A percentile compares a stretch with the other conserved stretches of the same genome.
phyloP scores from a whole-genome alignment of 441 rosid species.

The Syzygium malaccense region DNA sequence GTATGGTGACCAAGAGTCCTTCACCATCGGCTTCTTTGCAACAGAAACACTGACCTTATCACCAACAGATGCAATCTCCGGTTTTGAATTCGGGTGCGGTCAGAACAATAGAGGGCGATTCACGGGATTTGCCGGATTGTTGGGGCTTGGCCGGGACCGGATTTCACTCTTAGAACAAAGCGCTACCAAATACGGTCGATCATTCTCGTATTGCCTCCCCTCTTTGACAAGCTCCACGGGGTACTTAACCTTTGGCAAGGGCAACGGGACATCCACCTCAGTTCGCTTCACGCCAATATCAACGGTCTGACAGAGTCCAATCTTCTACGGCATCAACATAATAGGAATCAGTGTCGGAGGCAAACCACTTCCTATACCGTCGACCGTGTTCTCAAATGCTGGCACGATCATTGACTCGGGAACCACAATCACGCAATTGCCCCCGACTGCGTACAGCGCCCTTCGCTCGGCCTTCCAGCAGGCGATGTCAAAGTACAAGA shows the following conservation, averaged over 20 bases:
- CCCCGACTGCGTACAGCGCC: constrained; percentile 4
- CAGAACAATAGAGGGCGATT: background rate
- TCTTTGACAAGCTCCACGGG: background rate
- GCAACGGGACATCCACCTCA: background rate
- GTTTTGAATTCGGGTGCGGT: background rate
- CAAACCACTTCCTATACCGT: constrained; percentile 3
- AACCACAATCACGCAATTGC: constrained; percentile 20
- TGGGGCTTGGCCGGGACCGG: background rate
- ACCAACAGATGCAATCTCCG: background rate
- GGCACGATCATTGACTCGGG: constrained; percentile 21
- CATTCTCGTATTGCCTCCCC: background rate
- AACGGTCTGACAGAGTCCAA: background rate
- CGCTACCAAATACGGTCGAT: background rate
- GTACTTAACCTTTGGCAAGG: background rate
- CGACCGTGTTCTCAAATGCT: background rate
- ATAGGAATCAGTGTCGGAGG: constrained; percentile 19
- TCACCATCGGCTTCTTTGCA: background rate
- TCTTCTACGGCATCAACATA: constrained; percentile 8
- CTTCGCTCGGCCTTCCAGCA: constrained; percentile 7
- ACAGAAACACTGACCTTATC: background rate
- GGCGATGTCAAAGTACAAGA: constrained; percentile 10
- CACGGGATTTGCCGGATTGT: background rate
- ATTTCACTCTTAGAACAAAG: background rate
- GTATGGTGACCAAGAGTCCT: background rate
- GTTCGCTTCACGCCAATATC: constrained; percentile 2